Conservation (phyloP, 306 rosid genomes). For the Medicago ruthenica region DNA sequence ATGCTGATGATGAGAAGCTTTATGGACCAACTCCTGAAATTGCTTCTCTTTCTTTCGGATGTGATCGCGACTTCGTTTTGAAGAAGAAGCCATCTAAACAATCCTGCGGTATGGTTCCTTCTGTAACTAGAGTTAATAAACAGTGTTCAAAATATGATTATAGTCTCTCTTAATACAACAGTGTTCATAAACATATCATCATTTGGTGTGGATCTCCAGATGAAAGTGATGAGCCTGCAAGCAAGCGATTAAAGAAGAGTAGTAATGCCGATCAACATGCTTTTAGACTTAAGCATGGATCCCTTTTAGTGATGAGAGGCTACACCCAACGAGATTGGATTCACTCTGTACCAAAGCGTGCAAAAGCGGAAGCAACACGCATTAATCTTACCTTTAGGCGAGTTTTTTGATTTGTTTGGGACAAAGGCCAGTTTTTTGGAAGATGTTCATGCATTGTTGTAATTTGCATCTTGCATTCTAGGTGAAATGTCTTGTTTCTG, state of each 20-base stretch:
- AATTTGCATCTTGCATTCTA: constrained; percentile 1
- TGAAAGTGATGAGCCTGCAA: constrained; percentile 59
- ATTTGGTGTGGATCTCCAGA: constrained; percentile 44
- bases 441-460: constrained; percentile 24
- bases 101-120: constrained; percentile 55
- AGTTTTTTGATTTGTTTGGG: constrained; percentile 50
- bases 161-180: constrained; percentile 13
- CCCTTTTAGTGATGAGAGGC: constrained; percentile 89
- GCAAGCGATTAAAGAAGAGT: constrained; percentile 71
- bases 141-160: constrained; percentile 2
- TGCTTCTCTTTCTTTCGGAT: constrained; percentile 85
- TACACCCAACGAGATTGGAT: constrained; percentile 94
- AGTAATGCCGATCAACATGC: constrained; percentile 59
- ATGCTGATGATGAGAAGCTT: constrained; percentile 91
- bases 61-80: constrained; percentile 87
- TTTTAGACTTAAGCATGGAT: constrained; percentile 82
- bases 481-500: constrained; percentile 26
- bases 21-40: constrained; percentile 86
- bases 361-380: constrained; percentile 75
- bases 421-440: background rate
- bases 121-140: background rate
- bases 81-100: constrained; percentile 66
- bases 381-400: constrained; percentile 93
- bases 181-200: constrained; percentile 20
- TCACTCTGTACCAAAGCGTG: constrained; percentile 88